Conservation (phyloP, 1,284 basidiomycete genomes). For the Trametes versicolor region DNA sequence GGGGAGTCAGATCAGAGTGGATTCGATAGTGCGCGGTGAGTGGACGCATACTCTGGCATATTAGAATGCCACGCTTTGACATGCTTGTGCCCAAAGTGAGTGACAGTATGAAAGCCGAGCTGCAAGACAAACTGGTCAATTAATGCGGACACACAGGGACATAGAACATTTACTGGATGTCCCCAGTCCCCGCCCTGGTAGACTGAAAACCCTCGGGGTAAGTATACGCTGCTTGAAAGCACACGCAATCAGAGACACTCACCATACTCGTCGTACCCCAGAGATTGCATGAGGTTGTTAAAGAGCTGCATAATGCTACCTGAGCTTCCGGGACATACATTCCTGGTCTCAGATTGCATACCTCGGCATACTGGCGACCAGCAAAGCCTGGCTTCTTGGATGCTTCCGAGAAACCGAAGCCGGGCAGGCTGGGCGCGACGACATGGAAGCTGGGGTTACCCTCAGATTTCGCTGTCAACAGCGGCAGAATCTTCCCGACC, state of each 20-base stretch:
- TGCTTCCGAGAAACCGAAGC: constrained; percentile 63
- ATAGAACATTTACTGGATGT: constrained; percentile 39
- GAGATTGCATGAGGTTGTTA: constrained; percentile 37
- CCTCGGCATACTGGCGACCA: constrained; percentile 43
- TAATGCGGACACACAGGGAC: not conserved
- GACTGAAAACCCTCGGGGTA: constrained; percentile 2
- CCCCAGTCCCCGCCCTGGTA: constrained; percentile 60
- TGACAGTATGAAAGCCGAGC: constrained; percentile 45
- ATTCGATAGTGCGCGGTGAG: not conserved
- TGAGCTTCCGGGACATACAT: not conserved
- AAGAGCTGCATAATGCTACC: constrained; percentile 41
- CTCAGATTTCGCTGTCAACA: constrained; percentile 51
- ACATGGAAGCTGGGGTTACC: constrained; percentile 68
- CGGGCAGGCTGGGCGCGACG: constrained; percentile 61
- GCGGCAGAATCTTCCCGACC: constrained; percentile 60
- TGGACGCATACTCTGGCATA: constrained; percentile 35
- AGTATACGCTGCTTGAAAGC: not conserved
- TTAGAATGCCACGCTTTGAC: constrained; percentile 46
- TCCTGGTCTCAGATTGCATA: not conserved
- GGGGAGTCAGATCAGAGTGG: not conserved
- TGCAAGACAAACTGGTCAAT: constrained; percentile 15
- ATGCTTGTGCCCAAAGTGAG: constrained; percentile 44
- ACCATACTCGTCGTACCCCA: constrained; percentile 45
- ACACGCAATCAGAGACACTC: not conserved
- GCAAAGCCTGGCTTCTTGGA: constrained; percentile 50